Percentiles rank a stretch among this genome's conserved stretches.
These are phyloP conservation scores for Graphilbum ipis-grandicollis DNA, from an alignment of 2,329 filamentous ascomycete genomes.

Conservation along the genomic window DNA sequence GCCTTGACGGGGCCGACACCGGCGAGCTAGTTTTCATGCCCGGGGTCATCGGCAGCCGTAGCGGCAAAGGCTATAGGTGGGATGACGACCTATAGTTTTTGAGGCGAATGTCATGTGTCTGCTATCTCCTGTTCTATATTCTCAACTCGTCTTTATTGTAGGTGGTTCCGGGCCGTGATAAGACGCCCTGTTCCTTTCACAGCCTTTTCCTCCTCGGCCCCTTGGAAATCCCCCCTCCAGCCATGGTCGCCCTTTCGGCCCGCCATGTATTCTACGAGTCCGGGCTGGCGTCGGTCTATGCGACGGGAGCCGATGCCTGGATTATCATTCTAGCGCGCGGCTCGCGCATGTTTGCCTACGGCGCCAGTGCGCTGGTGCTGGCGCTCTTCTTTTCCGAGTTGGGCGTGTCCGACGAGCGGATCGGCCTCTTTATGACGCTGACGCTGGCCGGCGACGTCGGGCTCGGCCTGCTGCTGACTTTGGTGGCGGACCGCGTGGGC, in stretches of 20 bases:
- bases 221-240: not conserved
- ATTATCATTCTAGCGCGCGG: conserved; percentile 34
- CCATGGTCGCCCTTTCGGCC: not conserved
- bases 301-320: conserved; percentile 30
- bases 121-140: too few species aligned
- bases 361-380: conserved; percentile 40
- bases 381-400: conserved; percentile 43
- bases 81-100: too few species aligned
- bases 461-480: conserved; percentile 36
- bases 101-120: too few species aligned
- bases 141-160: too few species aligned
- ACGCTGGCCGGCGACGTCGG: conserved; percentile 44
- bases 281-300: conserved; percentile 27
- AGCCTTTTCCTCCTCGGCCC: not conserved
- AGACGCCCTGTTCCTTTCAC: too few species aligned
- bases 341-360: conserved; percentile 46
- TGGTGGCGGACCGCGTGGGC: conserved; percentile 41
- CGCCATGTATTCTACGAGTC: conserved; percentile 23
- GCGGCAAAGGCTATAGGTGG: too few species aligned
- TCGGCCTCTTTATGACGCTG: conserved; percentile 48
- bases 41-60: too few species aligned
- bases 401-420: conserved; percentile 35
- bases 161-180: too few species aligned
- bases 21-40: too few species aligned
- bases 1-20: too few species aligned